Evolutionary conservation across 2,329 filamentous ascomycete species (phyloP).

Genomic region (Arachnomyces sp.): DNA sequence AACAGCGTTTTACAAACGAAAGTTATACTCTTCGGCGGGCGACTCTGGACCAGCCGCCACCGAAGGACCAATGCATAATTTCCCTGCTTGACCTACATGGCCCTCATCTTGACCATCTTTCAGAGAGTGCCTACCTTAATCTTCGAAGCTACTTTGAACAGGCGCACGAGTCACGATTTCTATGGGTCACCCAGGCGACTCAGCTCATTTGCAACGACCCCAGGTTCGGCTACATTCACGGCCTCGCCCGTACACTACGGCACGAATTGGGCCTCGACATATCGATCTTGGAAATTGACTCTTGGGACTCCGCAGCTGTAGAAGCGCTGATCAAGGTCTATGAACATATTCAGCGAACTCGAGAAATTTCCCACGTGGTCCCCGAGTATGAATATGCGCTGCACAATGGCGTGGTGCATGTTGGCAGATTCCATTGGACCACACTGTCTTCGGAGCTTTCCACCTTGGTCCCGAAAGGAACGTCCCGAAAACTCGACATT

Average conservation of each 20-base stretch:
- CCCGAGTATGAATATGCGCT: conserved; percentile 24
- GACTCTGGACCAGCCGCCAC: conserved; percentile 8
- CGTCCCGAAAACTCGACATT: no score
- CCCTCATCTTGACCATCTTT: conserved; percentile 15
- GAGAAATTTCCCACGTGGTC: conserved; percentile 4
- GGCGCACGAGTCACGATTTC: not conserved
- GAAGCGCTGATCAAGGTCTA: conserved; percentile 3
- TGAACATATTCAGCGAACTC: conserved; percentile 7
- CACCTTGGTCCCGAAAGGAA: no score
- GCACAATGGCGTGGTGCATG: conserved; percentile 14
- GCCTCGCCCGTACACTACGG: conserved; percentile 17
- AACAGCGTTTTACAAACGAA: not conserved
- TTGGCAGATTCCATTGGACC: conserved; percentile 7
- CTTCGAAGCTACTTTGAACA: not conserved
- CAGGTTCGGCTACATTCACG: conserved; percentile 11
- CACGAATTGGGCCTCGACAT: conserved; percentile 14
- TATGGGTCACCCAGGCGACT: conserved; percentile 14
- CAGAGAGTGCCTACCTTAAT: conserved; percentile 12
- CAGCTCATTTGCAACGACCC: conserved; percentile 18
- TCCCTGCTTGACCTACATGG: conserved; percentile 17
- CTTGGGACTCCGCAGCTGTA: conserved; percentile 1
- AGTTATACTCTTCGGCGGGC: conserved; percentile 8
- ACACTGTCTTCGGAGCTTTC: not conserved
- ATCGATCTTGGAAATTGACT: conserved; percentile 18
- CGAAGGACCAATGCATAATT: conserved; percentile 14